Evolutionary conservation across 2,329 filamentous ascomycete species (phyloP), one percentile per base, ranked within the genome.

Genomic region (Fusarium verrucosum): DNA sequence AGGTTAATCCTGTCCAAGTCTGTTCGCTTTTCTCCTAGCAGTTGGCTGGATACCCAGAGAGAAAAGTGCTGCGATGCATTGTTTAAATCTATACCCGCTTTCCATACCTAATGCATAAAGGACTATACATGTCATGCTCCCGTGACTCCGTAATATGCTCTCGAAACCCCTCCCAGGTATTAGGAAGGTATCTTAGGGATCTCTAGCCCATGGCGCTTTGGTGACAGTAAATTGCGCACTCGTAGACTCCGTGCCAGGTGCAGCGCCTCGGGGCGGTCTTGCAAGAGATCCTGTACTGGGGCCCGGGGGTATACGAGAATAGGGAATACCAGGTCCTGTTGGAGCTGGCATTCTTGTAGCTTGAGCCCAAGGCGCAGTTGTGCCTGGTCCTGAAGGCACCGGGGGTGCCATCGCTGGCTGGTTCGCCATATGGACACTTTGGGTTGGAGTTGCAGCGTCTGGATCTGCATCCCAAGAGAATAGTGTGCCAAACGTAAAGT

Each of bases 401-500:
- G 66, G 54, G 10, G 50, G 42, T 16, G 65, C 20, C 44, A 73
- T 62, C 13, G 73, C 57, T 10, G 86, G 84, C 62, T 88, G 86
- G 66, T 81, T 87, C 17, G 78, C 76, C 72, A 87, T 81, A 74
- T 92, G 88, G 1, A 85, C 77, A 8, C 85, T 85, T 22, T 81
- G 74, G 8, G 78, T 71, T 1, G 83, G 82, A 2, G 75, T 67
- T 2, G 76, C 68, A 2, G 89, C 88, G 50, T 85, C 79, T 0
- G 89, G 89, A 72, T 93, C 89, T 42, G 76, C 78, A 3, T 92
- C 87, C 89, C 90, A 94, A 33, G 85, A 86, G 73, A 94, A 92
- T n/a, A 95, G 79, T 7, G 88, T 90, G 23, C 92, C 92, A 68
- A 95, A 94, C 4, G 85, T 86, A 68, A 95, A 98, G 77, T 99